phyloP scores from a whole-genome alignment of 257 asterid species.

The Nicotiana obtusifolia region DNA sequence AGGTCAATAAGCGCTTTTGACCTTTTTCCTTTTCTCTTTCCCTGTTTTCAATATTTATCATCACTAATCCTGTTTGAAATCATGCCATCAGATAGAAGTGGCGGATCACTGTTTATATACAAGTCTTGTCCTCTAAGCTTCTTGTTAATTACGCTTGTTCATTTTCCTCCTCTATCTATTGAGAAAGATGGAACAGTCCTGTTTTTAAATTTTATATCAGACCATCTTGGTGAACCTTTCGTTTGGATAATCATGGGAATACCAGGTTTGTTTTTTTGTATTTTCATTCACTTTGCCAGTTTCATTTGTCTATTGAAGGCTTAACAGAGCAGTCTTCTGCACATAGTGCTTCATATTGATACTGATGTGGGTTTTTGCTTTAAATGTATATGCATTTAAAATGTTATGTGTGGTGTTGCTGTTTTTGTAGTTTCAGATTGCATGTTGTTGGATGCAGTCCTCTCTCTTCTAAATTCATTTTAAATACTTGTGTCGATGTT shows the following conservation, averaged over 20 bases:
- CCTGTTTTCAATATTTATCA: neutral
- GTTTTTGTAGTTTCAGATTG: neutral
- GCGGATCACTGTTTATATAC: neutral
- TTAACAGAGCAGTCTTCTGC: neutral
- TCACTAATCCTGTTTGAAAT: neutral
- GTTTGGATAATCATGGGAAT: neutral
- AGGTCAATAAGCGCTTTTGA: too few species aligned
- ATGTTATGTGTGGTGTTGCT: neutral
- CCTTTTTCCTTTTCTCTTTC: too few species aligned
- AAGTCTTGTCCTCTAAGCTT: neutral
- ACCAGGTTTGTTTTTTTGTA: neutral
- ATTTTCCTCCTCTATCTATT: neutral
- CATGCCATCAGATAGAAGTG: neutral
- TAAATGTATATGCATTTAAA: neutral
- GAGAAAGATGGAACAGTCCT: neutral
- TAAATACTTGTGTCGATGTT: neutral
- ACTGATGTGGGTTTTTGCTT: neutral
- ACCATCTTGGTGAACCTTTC: neutral
- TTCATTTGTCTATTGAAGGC: neutral
- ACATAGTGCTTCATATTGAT: neutral
- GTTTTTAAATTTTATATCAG: neutral
- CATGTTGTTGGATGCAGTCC: neutral
- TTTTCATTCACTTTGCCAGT: neutral
- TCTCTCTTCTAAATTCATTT: neutral
- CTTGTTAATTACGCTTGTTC: neutral